Percentiles rank a stretch among this genome's conserved stretches.
Evolutionary conservation across 352 stramenopile species (phyloP).

Genomic region (Pythium sukuiense): DNA sequence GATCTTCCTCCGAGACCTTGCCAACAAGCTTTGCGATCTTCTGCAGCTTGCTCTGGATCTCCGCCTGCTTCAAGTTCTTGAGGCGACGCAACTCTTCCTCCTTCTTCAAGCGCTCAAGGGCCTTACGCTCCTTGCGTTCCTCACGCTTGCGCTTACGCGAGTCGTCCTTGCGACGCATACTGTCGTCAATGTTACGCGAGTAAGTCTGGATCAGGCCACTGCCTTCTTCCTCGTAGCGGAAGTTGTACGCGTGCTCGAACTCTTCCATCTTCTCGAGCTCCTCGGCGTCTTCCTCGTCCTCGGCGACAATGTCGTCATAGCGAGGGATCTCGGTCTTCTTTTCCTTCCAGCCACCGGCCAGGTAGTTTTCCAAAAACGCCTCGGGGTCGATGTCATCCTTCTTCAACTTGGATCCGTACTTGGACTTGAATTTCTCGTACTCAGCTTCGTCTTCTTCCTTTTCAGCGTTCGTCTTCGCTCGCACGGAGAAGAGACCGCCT

Average conservation of each 20-base stretch:
- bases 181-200: slow-evolving; percentile 80
- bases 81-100: slow-evolving; percentile 96
- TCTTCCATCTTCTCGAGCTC: slow-evolving; percentile 94
- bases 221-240: slow-evolving; percentile 98
- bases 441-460: slow-evolving; percentile 70
- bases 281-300: slow-evolving; percentile 90
- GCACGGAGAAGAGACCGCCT: slow-evolving; percentile 69
- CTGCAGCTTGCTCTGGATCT: slow-evolving; percentile 94
- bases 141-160: slow-evolving; percentile 94
- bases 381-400: slow-evolving; percentile 68
- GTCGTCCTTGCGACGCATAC: slow-evolving; percentile 96
- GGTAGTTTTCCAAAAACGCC: slow-evolving; percentile 77
- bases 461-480: slow-evolving; percentile 65
- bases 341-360: slow-evolving; percentile 84
- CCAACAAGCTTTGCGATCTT: slow-evolving; percentile 90
- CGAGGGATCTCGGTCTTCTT: slow-evolving; percentile 60
- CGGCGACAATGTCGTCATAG: slow-evolving; percentile 86
- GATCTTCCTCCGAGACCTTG: slow-evolving; percentile 50
- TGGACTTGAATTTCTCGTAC: slow-evolving; percentile 56
- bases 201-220: slow-evolving; percentile 86
- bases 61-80: slow-evolving; percentile 97
- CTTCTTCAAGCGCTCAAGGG: slow-evolving; percentile 94
- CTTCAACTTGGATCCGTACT: slow-evolving; percentile 64
- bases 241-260: slow-evolving; percentile 99
- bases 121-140: slow-evolving; percentile 93